A percentile compares a stretch with the other conserved stretches of the same genome.
Conservation (phyloP, 257 asterid species). For the Verbena officinalis region DNA sequence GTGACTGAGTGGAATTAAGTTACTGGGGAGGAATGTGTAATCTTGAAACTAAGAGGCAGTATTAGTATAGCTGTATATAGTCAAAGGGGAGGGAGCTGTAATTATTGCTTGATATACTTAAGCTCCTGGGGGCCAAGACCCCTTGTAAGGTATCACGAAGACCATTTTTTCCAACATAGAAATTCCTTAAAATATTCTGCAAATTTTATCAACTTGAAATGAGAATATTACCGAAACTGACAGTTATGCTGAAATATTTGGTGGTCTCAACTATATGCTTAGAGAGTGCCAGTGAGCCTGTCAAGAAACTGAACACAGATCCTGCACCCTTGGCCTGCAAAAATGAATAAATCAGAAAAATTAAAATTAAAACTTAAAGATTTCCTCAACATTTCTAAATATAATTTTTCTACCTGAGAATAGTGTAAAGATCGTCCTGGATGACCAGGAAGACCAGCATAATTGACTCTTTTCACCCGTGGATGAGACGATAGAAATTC, state of each 20-base stretch:
- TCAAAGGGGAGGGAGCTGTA: no score
- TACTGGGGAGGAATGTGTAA: no score
- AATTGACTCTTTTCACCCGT: slow-evolving; percentile 66
- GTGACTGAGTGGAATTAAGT: no score
- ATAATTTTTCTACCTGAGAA: slow-evolving; percentile 57
- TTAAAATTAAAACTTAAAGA: neutral
- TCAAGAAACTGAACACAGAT: slow-evolving; percentile 79
- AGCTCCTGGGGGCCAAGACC: no score
- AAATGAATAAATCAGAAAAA: neutral
- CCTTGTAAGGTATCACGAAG: no score
- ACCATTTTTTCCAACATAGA: no score
- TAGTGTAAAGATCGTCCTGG: slow-evolving; percentile 75
- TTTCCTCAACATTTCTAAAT: neutral
- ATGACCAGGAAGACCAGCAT: slow-evolving; percentile 77
- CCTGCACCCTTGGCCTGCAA: slow-evolving; percentile 94
- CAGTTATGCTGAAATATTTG: slow-evolving; percentile 77
- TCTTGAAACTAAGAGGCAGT: no score
- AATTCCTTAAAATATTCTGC: neutral
- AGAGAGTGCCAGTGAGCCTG: slow-evolving; percentile 82
- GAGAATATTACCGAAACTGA: slow-evolving; percentile 76
- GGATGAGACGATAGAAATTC: slow-evolving; percentile 82
- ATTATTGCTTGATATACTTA: no score
- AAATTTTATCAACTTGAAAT: neutral
- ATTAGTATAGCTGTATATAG: no score
- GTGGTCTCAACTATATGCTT: slow-evolving; percentile 81